A percentile compares a stretch with the other conserved stretches of the same genome.
Evolutionary conservation across 116 monocot genomes (phyloP).

Genomic region (Phalaenopsis hybrid): DNA sequence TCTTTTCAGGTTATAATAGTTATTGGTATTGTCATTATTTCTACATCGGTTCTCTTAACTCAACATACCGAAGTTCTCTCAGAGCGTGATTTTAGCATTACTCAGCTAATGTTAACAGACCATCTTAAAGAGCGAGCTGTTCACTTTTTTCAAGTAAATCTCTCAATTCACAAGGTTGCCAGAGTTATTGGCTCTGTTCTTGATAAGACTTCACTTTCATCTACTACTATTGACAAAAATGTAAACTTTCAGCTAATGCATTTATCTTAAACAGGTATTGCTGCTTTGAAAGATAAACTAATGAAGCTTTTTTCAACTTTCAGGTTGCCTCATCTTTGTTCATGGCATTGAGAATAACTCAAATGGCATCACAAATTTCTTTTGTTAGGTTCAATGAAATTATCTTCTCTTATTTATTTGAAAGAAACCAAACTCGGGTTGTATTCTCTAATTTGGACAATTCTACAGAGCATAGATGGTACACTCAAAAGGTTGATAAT

Average conservation of each 20-base stretch:
- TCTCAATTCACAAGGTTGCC: not conserved
- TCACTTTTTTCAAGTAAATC: slow-evolving; percentile 3
- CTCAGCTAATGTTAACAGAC: not conserved
- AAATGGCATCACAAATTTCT: slow-evolving; percentile 11
- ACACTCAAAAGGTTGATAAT: slow-evolving; percentile 4
- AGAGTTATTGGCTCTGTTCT: not conserved
- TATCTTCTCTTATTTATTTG: slow-evolving; percentile 15
- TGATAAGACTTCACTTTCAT: not conserved
- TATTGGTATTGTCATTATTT: not conserved
- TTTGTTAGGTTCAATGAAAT: slow-evolving; percentile 2
- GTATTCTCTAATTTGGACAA: slow-evolving; percentile 8
- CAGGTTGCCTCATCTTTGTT: slow-evolving; percentile 18
- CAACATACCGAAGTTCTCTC: not conserved
- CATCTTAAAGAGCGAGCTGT: not conserved
- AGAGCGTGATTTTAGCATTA: not conserved
- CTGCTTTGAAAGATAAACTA: no score
- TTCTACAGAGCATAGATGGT: slow-evolving; percentile 7
- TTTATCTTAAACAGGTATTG: not conserved
- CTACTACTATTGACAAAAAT: not conserved
- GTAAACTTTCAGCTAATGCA: not conserved
- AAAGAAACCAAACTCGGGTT: not conserved
- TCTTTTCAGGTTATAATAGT: slow-evolving; percentile 8
- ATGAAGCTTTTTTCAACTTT: not conserved
- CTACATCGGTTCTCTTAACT: not conserved
- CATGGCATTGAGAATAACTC: slow-evolving; percentile 6